phyloP scores from a whole-genome alignment of 352 stramenopile species.

The Elongisporangium anandrum region DNA sequence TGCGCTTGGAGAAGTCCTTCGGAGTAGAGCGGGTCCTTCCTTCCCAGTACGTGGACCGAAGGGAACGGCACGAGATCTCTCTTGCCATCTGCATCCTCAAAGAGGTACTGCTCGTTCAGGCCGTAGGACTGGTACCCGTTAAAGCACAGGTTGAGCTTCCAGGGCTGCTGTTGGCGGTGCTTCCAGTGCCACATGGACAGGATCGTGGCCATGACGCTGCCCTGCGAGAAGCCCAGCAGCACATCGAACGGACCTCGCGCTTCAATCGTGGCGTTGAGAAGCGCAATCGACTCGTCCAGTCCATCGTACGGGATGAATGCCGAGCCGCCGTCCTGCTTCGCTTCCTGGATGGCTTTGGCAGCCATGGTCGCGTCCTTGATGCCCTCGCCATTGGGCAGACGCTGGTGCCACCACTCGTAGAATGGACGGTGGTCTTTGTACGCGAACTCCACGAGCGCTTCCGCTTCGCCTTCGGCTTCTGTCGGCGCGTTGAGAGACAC shows the following conservation, averaged over 20 bases:
- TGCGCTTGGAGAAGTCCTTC: conserved; percentile 30
- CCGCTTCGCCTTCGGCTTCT: conserved; percentile 19
- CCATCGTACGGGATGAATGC: conserved; percentile 21
- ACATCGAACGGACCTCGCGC: conserved; percentile 34
- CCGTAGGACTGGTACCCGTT: conserved; percentile 26
- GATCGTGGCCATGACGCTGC: conserved; percentile 30
- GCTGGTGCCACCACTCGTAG: conserved; percentile 30
- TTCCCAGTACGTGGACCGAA: conserved; percentile 47
- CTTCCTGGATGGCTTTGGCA: neutral
- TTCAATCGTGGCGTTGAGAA: conserved; percentile 27
- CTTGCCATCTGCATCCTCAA: conserved; percentile 20
- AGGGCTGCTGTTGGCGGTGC: conserved; percentile 17
- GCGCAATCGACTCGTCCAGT: conserved; percentile 31
- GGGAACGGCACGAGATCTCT: conserved; percentile 24
- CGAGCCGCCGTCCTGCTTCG: neutral
- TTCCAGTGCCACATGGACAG: conserved; percentile 33
- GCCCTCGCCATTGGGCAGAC: neutral
- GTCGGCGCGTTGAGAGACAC: conserved; percentile 37
- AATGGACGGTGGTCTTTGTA: conserved; percentile 32
- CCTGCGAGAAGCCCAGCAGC: conserved; percentile 48
- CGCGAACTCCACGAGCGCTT: conserved; percentile 31
- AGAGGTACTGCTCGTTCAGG: conserved; percentile 28
- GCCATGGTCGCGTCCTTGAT: neutral
- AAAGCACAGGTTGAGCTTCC: conserved; percentile 37
- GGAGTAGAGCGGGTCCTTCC: conserved; percentile 49